Percentiles rank a stretch among this genome's conserved stretches.
phyloP scores from a whole-genome alignment of 2,329 filamentous ascomycete genomes.

The Rhynchosporium agropyri region DNA sequence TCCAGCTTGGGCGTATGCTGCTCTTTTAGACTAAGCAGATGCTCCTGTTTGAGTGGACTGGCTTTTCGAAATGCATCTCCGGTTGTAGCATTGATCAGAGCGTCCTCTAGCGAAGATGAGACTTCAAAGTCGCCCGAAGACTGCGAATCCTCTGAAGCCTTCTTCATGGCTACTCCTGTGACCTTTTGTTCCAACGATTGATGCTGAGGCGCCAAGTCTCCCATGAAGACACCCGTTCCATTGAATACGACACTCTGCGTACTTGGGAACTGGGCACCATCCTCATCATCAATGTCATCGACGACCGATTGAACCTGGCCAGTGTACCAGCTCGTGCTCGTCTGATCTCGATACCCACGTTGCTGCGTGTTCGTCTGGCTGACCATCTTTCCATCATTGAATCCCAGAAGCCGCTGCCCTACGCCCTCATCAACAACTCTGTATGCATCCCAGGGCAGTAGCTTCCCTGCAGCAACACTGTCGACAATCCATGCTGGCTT shows the following conservation, averaged over 20 bases:
- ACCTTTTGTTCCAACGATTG: constrained; percentile 17
- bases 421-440: constrained; percentile 83
- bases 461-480: constrained; percentile 76
- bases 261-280: constrained; percentile 42
- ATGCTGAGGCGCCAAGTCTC: background rate
- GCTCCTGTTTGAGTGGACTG: constrained; percentile 11
- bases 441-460: constrained; percentile 86
- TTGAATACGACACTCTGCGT: constrained; percentile 29
- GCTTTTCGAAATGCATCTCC: background rate
- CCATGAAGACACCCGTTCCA: constrained; percentile 19
- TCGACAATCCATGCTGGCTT: constrained; percentile 95
- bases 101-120: constrained; percentile 42
- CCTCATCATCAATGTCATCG: constrained; percentile 48
- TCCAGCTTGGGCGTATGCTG: background rate
- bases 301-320: constrained; percentile 60
- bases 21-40: background rate
- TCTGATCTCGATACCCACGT: constrained; percentile 78
- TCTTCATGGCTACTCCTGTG: constrained; percentile 3
- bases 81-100: constrained; percentile 32
- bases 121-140: constrained; percentile 40
- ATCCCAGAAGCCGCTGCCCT: constrained; percentile 74
- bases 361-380: constrained; percentile 65
- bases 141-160: constrained; percentile 14
- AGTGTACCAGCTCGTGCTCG: constrained; percentile 80
- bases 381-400: constrained; percentile 63